Evolutionary conservation across 257 asterid genomes (phyloP).

Genomic region (Euphrasia confusa): DNA sequence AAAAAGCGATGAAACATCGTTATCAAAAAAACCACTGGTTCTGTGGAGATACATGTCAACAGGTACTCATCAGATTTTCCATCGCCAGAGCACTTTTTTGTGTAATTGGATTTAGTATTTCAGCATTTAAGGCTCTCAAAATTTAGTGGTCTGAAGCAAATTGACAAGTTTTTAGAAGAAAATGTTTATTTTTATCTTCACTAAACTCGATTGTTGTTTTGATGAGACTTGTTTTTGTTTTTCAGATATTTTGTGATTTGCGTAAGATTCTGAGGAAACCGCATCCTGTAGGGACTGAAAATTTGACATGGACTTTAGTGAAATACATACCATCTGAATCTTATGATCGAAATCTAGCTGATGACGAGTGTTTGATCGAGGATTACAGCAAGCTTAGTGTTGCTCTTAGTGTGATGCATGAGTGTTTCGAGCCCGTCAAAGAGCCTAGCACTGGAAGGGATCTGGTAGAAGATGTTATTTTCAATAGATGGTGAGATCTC

Average conservation of each 20-base stretch:
- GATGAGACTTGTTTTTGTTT: conserved; percentile 7
- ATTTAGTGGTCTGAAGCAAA: conserved; percentile 1
- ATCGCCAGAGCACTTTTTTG: not conserved
- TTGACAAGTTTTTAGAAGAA: conserved; percentile 1
- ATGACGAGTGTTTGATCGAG: conserved; percentile 41
- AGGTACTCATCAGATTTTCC: conserved; percentile 40
- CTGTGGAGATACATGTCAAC: conserved; percentile 58
- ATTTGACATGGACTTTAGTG: conserved; percentile 66
- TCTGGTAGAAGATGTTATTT: conserved; percentile 79
- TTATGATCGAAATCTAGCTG: conserved; percentile 25
- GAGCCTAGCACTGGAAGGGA: conserved; percentile 70
- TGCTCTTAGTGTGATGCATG: conserved; percentile 86
- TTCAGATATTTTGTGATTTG: conserved; percentile 68
- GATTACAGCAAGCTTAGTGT: conserved; percentile 57
- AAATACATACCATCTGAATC: conserved; percentile 42
- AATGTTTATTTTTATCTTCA: conserved; percentile 12
- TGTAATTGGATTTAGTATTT: conserved; percentile 12
- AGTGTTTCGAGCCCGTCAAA: conserved; percentile 76
- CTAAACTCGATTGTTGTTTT: conserved; percentile 3
- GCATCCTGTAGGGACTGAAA: conserved; percentile 45
- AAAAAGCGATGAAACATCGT: conserved; percentile 29
- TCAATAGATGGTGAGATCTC: conserved; percentile 59
- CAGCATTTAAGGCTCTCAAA: not conserved
- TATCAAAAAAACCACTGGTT: conserved; percentile 53
- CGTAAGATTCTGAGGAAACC: conserved; percentile 49